Base-by-base conservation (phyloP, 345 rosid species). In the Geranium brycei region DNA sequence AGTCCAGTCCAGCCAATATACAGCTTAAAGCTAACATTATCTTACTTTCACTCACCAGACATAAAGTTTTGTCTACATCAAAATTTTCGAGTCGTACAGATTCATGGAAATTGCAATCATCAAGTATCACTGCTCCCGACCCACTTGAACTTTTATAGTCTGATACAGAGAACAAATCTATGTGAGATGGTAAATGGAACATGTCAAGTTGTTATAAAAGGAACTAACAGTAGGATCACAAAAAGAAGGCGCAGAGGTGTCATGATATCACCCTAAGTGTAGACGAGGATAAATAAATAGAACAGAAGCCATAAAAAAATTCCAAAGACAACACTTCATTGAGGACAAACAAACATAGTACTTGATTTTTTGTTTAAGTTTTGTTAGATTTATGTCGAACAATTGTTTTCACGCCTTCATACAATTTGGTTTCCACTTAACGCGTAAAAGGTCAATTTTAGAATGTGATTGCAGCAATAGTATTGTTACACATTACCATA, bases 81-180 rank as follows among this genome's bases (percentile, higher is more conserved):
- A 93, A 93, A 74, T 80, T 90, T 73, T 93, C 96, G 32, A 93
- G 95, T 65, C 91, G 92, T 41, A 93, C 97, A 68, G 99, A 90
- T 83, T 90, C 97, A 77, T 93, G 99, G 72, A 93, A 93, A 74
- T 93, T 93, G 79, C 99, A 91, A 78, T 93, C 99, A 72, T 93
- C 99, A 60, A 93, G 96, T 74, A 85, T 69, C 72, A 90, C 97
- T 19, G 78, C 76, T 65, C 96, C 97, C 62, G 96, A 80, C 19
- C 95, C 95, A 68, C 78, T 64, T 60, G 96, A 85, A 79, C 87
- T 86, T 81, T 87, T 78, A 66, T 93, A 90, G 72, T 93, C 99
- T 91, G 86, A 65, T 73, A 76, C 58, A 72, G 32, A 60, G 77
- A 62, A 70, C 64, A 69, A 67, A 35, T 40, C n/a, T 32, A 7